These are phyloP conservation scores for Saccharomycopsis phalli DNA, from an alignment of 1,139 yeast species.

Conservation along the genomic window DNA sequence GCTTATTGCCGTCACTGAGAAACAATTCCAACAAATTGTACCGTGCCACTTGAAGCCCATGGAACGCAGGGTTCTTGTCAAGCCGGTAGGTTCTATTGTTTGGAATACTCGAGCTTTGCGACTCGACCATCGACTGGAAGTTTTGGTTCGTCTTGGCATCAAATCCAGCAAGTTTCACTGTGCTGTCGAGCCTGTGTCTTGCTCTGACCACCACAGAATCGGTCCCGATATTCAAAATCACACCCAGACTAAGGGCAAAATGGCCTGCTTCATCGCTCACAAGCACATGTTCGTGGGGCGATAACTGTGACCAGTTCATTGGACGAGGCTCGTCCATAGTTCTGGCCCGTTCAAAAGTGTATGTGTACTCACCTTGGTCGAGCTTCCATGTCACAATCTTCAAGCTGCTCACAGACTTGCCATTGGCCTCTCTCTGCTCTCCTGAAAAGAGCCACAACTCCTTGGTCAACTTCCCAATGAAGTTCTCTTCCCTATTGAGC, in stretches of 20 bases:
- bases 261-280: conserved; percentile 79
- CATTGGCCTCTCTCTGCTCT: conserved; percentile 32
- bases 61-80: conserved; percentile 72
- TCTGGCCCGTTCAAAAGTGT: conserved; percentile 38
- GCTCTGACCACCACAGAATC: conserved; percentile 36
- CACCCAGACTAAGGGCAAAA: conserved; percentile 63
- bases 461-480: conserved; percentile 42
- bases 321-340: background rate
- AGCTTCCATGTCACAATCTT: conserved; percentile 30
- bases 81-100: conserved; percentile 41
- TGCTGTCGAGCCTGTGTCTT: conserved; percentile 43
- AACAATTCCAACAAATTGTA: conserved; percentile 66
- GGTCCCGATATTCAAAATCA: conserved; percentile 37
- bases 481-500: conserved; percentile 66
- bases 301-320: conserved; percentile 38
- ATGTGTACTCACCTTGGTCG: conserved; percentile 31
- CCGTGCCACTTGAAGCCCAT: conserved; percentile 69
- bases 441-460: conserved; percentile 67
- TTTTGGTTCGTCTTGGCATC: conserved; percentile 34
- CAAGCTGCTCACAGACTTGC: conserved; percentile 29
- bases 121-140: conserved; percentile 37
- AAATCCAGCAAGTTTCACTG: conserved; percentile 17
- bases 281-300: conserved; percentile 48
- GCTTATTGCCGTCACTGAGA: conserved; percentile 43
- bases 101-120: background rate